Base-by-base conservation (phyloP, 2,329 filamentous ascomycete genomes). In the Aspergillus pseudoglaucus region DNA sequence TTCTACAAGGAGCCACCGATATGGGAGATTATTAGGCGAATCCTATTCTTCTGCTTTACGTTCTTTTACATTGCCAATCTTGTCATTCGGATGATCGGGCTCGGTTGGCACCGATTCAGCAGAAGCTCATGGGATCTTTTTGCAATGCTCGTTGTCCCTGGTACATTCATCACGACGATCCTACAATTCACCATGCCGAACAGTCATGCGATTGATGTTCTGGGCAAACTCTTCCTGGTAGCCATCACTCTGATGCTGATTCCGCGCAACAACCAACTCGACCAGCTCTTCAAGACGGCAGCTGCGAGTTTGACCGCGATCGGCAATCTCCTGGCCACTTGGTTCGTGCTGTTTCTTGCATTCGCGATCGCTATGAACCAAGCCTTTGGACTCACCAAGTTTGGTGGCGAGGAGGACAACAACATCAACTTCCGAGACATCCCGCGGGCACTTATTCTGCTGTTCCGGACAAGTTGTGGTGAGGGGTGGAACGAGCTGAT, bases 221-320 rank as follows among this genome's bases (percentile, higher is more conserved):
- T 96, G 27, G 90, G 97, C 75, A 98, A 98, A 69, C 81, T 95
- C 51, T 96, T 95, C 66, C 78, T 98, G 27, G 93, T 97, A 17
- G 85, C 88, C 7, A 86, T 97, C 47, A 84, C 93, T 2, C 77
- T 97, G 7, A 76, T 98, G 45, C 79, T 98, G 30, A 98, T 98
- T 52, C 93, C 93, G 1, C 82, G 94, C 45, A 98, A 98, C 65
- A 94, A 98, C 59, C 90, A 95, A 44, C 79, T 98, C 18, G 94
- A 98, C 64, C 93, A 98, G 66, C 81, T 98, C 0, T 98, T 98
- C 81, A 98, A 98, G 69, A 98, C 94, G 1, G 94, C 91, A 0
- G 93, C 93, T 9, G 93, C 91, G 46, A 95, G 88, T 82, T 72
- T 98, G 58, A 85, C 88, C 2, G 84, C 88, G 15, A 98, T 98